These are phyloP conservation scores for Alternaria triticina DNA, from an alignment of 2,329 filamentous ascomycete genomes.

Conservation along the genomic window DNA sequence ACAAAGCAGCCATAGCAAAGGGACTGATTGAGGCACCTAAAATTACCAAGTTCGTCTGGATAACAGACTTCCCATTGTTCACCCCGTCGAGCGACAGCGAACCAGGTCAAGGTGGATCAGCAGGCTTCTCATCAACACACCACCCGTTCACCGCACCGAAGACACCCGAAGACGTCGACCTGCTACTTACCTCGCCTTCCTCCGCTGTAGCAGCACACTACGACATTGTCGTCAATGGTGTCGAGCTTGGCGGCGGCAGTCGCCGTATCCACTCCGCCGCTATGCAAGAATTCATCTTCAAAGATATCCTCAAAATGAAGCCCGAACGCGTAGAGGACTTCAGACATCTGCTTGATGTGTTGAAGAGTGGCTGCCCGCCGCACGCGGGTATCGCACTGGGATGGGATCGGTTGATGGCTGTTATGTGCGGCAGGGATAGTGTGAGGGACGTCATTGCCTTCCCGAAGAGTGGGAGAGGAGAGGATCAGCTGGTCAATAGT, in stretches of 20 bases:
- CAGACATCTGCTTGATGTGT: conserved; percentile 79
- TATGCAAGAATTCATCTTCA: conserved; percentile 85
- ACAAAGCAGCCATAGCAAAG: conserved; percentile 71
- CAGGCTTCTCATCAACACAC: conserved; percentile 86
- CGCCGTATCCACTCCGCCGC: conserved; percentile 86
- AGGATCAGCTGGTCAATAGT: conserved; percentile 82
- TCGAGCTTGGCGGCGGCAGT: conserved; percentile 92
- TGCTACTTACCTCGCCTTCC: conserved; percentile 75
- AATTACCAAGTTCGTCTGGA: conserved; percentile 78
- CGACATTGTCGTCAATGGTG: conserved; percentile 92
- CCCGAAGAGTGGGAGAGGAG: conserved; percentile 89
- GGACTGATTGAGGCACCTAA: conserved; percentile 60
- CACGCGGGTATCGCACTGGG: conserved; percentile 94
- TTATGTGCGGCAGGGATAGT: conserved; percentile 77
- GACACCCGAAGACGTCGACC: conserved; percentile 71
- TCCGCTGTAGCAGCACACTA: conserved; percentile 84
- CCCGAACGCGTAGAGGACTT: conserved; percentile 78
- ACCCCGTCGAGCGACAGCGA: conserved; percentile 69
- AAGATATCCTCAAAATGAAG: conserved; percentile 80
- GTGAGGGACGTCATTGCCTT: conserved; percentile 96
- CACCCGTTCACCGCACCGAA: conserved; percentile 95
- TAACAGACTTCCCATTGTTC: conserved; percentile 92
- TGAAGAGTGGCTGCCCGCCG: conserved; percentile 86
- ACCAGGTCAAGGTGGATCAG: conserved; percentile 79
- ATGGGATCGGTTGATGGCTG: conserved; percentile 83